These are phyloP conservation scores for Phyllosticta paracitricarpa DNA, from an alignment of 2,329 filamentous ascomycete genomes.

Conservation along the genomic window DNA sequence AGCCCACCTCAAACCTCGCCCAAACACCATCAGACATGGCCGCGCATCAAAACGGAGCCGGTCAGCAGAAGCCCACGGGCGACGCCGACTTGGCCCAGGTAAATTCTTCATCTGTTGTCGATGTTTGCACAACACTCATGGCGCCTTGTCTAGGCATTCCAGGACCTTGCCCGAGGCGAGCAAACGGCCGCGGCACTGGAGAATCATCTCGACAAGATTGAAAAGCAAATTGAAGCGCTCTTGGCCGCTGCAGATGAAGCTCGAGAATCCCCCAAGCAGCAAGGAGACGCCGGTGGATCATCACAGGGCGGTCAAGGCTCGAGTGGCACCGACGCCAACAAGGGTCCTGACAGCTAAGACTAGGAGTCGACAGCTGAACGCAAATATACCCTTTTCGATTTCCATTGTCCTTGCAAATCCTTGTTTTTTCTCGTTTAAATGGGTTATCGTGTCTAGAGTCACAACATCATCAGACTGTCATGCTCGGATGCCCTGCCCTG, in stretches of 20 bases:
- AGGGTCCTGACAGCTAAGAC: neutral
- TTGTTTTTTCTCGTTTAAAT: no score
- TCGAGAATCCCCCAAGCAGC: neutral
- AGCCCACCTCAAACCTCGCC: neutral
- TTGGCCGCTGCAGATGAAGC: slow-evolving; percentile 36
- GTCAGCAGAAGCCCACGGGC: slow-evolving; percentile 16
- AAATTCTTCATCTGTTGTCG: neutral
- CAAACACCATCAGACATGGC: slow-evolving; percentile 18
- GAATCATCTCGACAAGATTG: slow-evolving; percentile 43
- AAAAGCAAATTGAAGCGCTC: slow-evolving; percentile 45
- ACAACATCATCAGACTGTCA: no score
- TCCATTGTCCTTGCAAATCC: neutral
- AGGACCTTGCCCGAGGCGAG: slow-evolving; percentile 45
- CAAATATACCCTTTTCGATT: neutral
- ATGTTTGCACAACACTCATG: neutral
- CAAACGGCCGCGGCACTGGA: slow-evolving; percentile 46
- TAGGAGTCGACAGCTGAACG: neutral
- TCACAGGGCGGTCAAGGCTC: neutral
- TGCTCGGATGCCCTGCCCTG: no score
- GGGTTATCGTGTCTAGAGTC: no score
- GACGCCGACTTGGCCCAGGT: slow-evolving; percentile 27
- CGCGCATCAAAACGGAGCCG: slow-evolving; percentile 21
- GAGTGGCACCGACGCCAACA: neutral
- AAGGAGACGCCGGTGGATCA: neutral
- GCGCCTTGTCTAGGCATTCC: slow-evolving; percentile 32